Percentiles rank a stretch among this genome's conserved stretches.
phyloP scores from a whole-genome alignment of 2,329 filamentous ascomycete species.

The Neurospora sp. region DNA sequence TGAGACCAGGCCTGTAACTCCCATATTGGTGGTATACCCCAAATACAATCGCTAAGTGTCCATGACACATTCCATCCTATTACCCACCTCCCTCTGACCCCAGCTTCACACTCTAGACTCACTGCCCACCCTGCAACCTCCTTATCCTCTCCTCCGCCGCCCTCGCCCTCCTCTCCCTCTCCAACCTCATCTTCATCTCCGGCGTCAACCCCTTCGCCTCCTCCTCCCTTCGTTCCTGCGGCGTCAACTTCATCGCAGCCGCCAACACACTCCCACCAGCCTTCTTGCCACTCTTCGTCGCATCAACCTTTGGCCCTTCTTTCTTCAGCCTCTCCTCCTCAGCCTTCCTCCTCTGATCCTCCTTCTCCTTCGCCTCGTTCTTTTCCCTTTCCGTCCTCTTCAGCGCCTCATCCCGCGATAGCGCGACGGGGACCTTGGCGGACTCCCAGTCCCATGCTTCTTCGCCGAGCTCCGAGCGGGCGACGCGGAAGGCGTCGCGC shows the following conservation, averaged over 20 bases:
- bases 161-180: constrained; percentile 79
- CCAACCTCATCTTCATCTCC: constrained; percentile 74
- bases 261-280: constrained; percentile 45
- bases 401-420: constrained; percentile 64
- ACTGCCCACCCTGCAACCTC: constrained; percentile 44
- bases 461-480: constrained; percentile 73
- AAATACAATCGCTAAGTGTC: background rate
- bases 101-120: background rate
- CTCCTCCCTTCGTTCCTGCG: constrained; percentile 72
- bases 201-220: constrained; percentile 76
- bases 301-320: constrained; percentile 50
- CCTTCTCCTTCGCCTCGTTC: constrained; percentile 55
- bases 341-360: constrained; percentile 57
- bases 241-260: constrained; percentile 53
- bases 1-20: no score
- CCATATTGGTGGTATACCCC: background rate
- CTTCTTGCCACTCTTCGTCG: constrained; percentile 37
- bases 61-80: background rate
- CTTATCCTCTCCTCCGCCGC: constrained; percentile 83
- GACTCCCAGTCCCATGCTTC: constrained; percentile 66
- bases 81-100: background rate
- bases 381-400: constrained; percentile 60
- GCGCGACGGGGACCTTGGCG: constrained; percentile 59
- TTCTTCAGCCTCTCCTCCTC: constrained; percentile 64
- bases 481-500: constrained; percentile 83